Percentiles rank a stretch among this genome's conserved stretches.
These are phyloP conservation scores for Brassica hybrid DNA, from an alignment of 441 rosid species.

Conservation along the genomic window DNA sequence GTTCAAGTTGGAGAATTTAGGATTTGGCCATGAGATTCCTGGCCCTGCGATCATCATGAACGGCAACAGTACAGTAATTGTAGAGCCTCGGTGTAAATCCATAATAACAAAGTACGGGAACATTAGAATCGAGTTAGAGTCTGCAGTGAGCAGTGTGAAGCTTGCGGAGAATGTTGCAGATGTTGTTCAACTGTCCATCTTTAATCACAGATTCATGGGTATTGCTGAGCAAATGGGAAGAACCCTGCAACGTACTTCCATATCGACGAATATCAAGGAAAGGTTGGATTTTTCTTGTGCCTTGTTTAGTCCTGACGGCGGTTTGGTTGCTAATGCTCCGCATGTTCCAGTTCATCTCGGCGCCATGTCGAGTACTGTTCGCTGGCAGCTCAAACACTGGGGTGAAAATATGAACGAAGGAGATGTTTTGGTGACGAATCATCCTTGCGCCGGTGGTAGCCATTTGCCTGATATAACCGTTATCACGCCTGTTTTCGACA, in stretches of 20 bases:
- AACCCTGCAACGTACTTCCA: conserved; percentile 92
- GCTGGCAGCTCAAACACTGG: conserved; percentile 91
- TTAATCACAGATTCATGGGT: conserved; percentile 97
- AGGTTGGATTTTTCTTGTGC: conserved; percentile 97
- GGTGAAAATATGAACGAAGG: conserved; percentile 75
- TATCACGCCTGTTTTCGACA: conserved; percentile 84
- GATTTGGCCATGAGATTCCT: conserved; percentile 62
- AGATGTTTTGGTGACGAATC: conserved; percentile 93
- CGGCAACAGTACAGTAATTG: conserved; percentile 91
- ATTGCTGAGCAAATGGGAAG: conserved; percentile 99
- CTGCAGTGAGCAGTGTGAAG: conserved; percentile 47
- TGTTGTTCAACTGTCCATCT: conserved; percentile 96
- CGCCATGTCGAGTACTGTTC: conserved; percentile 94
- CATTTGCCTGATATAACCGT: conserved; percentile 98
- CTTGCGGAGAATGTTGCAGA: conserved; percentile 77
- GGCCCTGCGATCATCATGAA: conserved; percentile 97
- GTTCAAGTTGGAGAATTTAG: conserved; percentile 79
- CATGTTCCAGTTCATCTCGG: conserved; percentile 98
- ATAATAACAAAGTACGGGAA: conserved; percentile 83
- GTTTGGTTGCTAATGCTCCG: conserved; percentile 96
- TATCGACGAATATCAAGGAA: conserved; percentile 94
- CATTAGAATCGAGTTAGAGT: conserved; percentile 74
- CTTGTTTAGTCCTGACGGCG: conserved; percentile 91
- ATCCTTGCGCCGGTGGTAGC: conserved; percentile 94
- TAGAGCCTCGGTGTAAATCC: conserved; percentile 88